A percentile compares a stretch with the other conserved stretches of the same genome.
Conservation (phyloP, 2,329 filamentous ascomycete species). For the Aspergillus eucalypticola region DNA sequence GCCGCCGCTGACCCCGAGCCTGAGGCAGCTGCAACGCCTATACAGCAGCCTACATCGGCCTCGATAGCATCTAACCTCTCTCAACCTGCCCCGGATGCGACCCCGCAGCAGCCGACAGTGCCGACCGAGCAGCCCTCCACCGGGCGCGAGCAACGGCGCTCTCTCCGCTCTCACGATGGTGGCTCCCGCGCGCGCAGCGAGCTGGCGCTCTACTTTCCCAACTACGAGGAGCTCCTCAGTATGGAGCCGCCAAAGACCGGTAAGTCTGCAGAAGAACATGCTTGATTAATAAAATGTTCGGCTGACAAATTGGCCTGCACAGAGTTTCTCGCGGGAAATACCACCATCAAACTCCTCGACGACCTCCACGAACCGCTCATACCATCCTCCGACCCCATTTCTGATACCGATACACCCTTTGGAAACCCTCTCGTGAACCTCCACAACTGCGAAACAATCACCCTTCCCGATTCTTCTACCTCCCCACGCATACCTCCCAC, state of each 20-base stretch:
- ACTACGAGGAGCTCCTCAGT: slow-evolving; percentile 92
- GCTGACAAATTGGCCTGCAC: neutral
- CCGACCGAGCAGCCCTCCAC: slow-evolving; percentile 8
- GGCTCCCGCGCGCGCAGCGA: slow-evolving; percentile 87
- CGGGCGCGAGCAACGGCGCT: slow-evolving; percentile 60
- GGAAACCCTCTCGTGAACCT: slow-evolving; percentile 41
- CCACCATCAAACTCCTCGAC: slow-evolving; percentile 71
- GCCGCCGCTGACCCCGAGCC: neutral
- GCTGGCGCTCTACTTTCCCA: slow-evolving; percentile 83
- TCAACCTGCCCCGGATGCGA: neutral
- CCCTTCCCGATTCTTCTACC: slow-evolving; percentile 16
- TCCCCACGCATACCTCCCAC: slow-evolving; percentile 18
- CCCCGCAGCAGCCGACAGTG: neutral
- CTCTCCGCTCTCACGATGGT: slow-evolving; percentile 80
- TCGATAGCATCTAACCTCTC: neutral
- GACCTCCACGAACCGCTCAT: slow-evolving; percentile 44
- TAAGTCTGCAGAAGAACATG: slow-evolving; percentile 39
- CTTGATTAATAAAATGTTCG: no score
- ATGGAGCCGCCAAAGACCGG: slow-evolving; percentile 77
- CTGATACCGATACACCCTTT: slow-evolving; percentile 29
- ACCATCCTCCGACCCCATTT: slow-evolving; percentile 21
- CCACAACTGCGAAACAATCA: slow-evolving; percentile 38
- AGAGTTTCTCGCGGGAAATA: slow-evolving; percentile 74
- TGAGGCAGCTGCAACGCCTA: neutral
- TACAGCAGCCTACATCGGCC: neutral